A percentile compares a stretch with the other conserved stretches of the same genome.
Evolutionary conservation across 768 basidiomycete genomes (phyloP).

Genomic region (Naganishia vaughanmartiniae): DNA sequence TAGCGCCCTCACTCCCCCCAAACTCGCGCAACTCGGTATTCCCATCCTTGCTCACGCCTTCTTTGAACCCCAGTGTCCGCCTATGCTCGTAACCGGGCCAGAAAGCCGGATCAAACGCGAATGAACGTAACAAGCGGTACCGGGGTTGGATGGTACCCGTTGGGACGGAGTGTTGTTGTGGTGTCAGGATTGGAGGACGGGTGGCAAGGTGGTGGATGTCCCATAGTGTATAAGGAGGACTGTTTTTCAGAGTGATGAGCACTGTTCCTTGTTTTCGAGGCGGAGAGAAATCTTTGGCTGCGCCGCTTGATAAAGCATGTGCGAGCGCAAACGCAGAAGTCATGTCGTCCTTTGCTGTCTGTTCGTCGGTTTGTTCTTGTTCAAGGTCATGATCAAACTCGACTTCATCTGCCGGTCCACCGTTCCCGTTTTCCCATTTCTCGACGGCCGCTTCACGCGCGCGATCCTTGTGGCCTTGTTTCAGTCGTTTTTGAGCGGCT

Average conservation of each 20-base stretch:
- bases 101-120: constrained; percentile 64
- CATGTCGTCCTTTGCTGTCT: constrained; percentile 10
- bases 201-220: constrained; percentile 53
- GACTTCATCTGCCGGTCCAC: constrained; percentile 55
- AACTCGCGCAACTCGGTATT: constrained; percentile 61
- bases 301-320: constrained; percentile 2
- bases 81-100: constrained; percentile 89
- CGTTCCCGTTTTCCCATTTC: constrained; percentile 40
- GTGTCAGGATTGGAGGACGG: constrained; percentile 71
- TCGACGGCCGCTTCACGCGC: background rate
- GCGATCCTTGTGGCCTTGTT: constrained; percentile 36
- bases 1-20: constrained; percentile 24
- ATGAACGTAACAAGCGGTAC: constrained; percentile 73
- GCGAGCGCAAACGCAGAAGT: background rate
- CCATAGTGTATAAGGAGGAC: constrained; percentile 84
- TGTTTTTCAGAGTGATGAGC: constrained; percentile 81
- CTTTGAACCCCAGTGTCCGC: constrained; percentile 82
- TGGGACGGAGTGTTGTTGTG: constrained; percentile 53
- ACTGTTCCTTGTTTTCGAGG: constrained; percentile 64
- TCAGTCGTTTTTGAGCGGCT: constrained; percentile 30
- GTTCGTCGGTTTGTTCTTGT: constrained; percentile 37
- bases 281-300: constrained; percentile 30
- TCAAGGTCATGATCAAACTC: constrained; percentile 43
- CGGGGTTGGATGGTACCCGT: constrained; percentile 58
- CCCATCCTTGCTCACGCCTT: constrained; percentile 64